Evolutionary conservation across 2,329 filamentous ascomycete species (phyloP).

Genomic region (Exophiala oligosperma): DNA sequence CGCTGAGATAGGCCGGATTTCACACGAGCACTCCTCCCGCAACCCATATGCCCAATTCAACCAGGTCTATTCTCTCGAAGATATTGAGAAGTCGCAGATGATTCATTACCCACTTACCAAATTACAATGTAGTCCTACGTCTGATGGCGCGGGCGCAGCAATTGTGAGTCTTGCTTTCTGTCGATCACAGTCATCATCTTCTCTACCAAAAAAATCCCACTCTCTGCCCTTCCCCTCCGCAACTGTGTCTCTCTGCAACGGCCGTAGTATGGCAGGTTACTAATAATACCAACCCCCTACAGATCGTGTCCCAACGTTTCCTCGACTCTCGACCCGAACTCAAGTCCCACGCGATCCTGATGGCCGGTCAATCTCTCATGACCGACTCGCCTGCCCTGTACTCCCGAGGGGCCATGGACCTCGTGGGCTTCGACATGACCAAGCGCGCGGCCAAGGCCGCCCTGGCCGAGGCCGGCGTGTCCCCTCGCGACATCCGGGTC

Average conservation of each 20-base stretch:
- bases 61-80: constrained; percentile 82
- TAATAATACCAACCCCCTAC: not conserved
- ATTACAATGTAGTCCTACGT: constrained; percentile 95
- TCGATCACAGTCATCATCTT: no score
- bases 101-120: constrained; percentile 90
- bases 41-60: constrained; percentile 99
- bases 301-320: constrained; percentile 81
- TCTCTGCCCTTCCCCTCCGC: no score
- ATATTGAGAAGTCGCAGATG: constrained; percentile 73
- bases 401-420: constrained; percentile 74
- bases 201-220: no score
- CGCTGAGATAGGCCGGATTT: constrained; percentile 88
- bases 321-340: constrained; percentile 84
- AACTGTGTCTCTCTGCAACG: no score
- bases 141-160: constrained; percentile 85
- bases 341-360: constrained; percentile 74
- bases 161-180: constrained; percentile 44
- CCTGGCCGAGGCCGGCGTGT: constrained; percentile 69
- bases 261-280: no score
- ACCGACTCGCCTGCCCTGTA: constrained; percentile 84
- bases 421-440: constrained; percentile 88
- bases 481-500: constrained; percentile 70
- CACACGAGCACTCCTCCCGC: constrained; percentile 84
- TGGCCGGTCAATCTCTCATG: constrained; percentile 82
- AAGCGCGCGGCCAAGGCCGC: constrained; percentile 68